phyloP scores from a whole-genome alignment of 106 monocot genomes.

The Agapanthus africanus region DNA sequence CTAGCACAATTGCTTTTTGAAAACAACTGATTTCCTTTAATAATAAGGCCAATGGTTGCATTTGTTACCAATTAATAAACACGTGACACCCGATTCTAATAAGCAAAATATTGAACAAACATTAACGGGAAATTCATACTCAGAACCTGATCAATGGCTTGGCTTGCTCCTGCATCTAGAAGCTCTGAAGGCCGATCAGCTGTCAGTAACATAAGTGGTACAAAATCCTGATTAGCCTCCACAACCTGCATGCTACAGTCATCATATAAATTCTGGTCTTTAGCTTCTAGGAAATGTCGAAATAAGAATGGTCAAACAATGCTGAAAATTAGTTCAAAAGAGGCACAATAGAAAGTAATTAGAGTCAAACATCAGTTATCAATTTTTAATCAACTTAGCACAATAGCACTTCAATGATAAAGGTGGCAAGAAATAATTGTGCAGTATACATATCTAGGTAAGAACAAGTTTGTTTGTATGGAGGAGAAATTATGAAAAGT shows the following conservation, averaged over 20 bases:
- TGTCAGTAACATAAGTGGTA: conserved; percentile 75
- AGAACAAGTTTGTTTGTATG: too few relatives aligned
- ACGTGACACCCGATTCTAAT: neutral
- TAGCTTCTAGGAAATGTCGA: neutral
- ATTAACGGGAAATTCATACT: neutral
- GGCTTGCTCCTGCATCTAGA: conserved; percentile 70
- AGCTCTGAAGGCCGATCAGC: conserved; percentile 93
- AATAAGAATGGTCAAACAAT: neutral
- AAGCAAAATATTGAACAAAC: neutral
- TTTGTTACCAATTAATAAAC: neutral
- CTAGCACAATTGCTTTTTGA: too few relatives aligned
- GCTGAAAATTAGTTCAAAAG: neutral
- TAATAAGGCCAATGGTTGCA: neutral
- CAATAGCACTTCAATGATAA: neutral
- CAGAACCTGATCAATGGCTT: conserved; percentile 83
- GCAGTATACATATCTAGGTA: neutral
- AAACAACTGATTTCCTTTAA: too few relatives aligned
- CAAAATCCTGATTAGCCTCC: conserved; percentile 78
- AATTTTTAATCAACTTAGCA: neutral
- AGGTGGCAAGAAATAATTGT: neutral
- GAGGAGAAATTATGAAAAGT: too few relatives aligned
- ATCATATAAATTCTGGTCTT: neutral
- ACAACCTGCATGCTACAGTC: conserved; percentile 57
- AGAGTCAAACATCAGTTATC: neutral
- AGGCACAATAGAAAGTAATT: neutral